Conservation (phyloP, 2,329 filamentous ascomycete genomes). For the Cordyceps farinosa region DNA sequence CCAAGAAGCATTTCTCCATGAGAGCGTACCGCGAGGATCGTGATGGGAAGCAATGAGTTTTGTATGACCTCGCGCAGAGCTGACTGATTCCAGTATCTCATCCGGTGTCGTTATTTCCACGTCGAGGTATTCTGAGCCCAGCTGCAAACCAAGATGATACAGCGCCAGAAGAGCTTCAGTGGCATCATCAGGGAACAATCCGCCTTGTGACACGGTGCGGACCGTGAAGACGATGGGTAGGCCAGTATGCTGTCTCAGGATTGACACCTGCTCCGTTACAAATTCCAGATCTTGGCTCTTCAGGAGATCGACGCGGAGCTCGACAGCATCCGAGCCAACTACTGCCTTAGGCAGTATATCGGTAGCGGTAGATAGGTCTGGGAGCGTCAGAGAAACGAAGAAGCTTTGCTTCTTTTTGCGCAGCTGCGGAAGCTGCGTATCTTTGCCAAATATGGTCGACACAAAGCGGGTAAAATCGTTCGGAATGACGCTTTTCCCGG, state of each 20-base stretch:
- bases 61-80: constrained; percentile 64
- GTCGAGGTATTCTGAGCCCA: constrained; percentile 90
- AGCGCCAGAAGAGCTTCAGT: constrained; percentile 68
- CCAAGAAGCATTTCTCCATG: constrained; percentile 93
- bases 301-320: constrained; percentile 88
- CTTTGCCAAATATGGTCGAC: constrained; percentile 36
- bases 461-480: constrained; percentile 37
- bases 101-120: constrained; percentile 85
- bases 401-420: constrained; percentile 68
- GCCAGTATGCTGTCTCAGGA: constrained; percentile 67
- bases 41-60: constrained; percentile 95
- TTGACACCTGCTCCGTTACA: constrained; percentile 74
- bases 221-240: constrained; percentile 91
- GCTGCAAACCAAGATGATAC: constrained; percentile 73
- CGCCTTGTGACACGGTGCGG: constrained; percentile 80
- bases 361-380: constrained; percentile 62
- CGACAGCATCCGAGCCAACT: constrained; percentile 87
- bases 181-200: constrained; percentile 76
- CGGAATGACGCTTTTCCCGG: constrained; percentile 27
- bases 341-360: constrained; percentile 67
- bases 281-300: constrained; percentile 73
- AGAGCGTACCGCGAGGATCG: constrained; percentile 72
- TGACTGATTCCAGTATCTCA: constrained; percentile 66
- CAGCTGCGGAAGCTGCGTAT: constrained; percentile 45
- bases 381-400: constrained; percentile 87